A percentile compares a stretch with the other conserved stretches of the same genome.
Conservation (phyloP, 2,329 filamentous ascomycete species). For the Penicillium sp. region DNA sequence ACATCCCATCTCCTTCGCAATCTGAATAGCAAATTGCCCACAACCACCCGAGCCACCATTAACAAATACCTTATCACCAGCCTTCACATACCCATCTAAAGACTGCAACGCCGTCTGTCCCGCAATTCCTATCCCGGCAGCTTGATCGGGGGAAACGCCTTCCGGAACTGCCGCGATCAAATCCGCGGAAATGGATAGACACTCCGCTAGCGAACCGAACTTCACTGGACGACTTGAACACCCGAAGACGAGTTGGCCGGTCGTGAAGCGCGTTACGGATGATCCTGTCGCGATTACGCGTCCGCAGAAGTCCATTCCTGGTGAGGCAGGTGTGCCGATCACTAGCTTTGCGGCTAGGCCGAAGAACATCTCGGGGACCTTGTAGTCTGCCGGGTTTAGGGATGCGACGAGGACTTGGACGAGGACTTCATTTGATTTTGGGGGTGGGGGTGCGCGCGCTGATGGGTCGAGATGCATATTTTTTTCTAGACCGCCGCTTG, state of each 20-base stretch:
- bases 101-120: slow-evolving; percentile 52
- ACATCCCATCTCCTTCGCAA: slow-evolving; percentile 62
- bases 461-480: slow-evolving; percentile 51
- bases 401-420: slow-evolving; percentile 55
- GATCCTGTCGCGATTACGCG: slow-evolving; percentile 41
- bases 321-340: slow-evolving; percentile 47
- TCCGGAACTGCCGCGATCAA: slow-evolving; percentile 44
- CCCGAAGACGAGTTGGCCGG: slow-evolving; percentile 52
- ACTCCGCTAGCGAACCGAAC: slow-evolving; percentile 49
- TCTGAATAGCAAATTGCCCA: slow-evolving; percentile 62
- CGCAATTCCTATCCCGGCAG: slow-evolving; percentile 48
- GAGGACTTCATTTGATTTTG: slow-evolving; percentile 51
- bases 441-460: slow-evolving; percentile 43
- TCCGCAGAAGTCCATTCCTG: slow-evolving; percentile 54
- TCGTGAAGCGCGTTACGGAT: slow-evolving; percentile 30
- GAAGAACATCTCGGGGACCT: slow-evolving; percentile 53
- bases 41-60: slow-evolving; percentile 66
- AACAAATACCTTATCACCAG: slow-evolving; percentile 61
- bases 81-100: slow-evolving; percentile 48
- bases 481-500: slow-evolving; percentile 52
- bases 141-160: slow-evolving; percentile 44
- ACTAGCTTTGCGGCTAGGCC: slow-evolving; percentile 42
- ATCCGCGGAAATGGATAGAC: slow-evolving; percentile 35
- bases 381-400: slow-evolving; percentile 67
- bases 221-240: slow-evolving; percentile 27